Evolutionary conservation across 73 alveolate genomes (phyloP).

Genomic region (Uronychia setigera): DNA sequence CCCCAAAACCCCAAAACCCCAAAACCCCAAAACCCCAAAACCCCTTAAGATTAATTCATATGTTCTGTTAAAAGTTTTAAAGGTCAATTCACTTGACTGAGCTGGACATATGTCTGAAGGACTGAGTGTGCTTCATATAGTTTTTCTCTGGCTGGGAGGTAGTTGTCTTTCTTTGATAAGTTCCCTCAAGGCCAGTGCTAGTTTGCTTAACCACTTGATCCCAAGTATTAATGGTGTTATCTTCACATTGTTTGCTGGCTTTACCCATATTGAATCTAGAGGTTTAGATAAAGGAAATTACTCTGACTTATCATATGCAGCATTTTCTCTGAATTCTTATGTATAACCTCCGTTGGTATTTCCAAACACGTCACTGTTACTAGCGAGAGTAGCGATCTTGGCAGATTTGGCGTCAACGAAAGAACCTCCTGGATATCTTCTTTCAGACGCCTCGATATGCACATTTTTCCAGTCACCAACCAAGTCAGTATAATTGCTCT

Average conservation of each 20-base stretch:
- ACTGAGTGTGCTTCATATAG: background rate
- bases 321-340: background rate
- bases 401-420: background rate
- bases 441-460: background rate
- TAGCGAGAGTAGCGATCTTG: background rate
- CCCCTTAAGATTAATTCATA: no score
- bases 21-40: no score
- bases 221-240: background rate
- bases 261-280: background rate
- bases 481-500: constrained; percentile 5
- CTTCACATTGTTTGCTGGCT: background rate
- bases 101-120: no score
- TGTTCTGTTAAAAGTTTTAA: no score
- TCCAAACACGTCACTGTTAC: background rate
- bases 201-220: background rate
- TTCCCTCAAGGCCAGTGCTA: background rate
- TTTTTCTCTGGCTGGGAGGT: background rate
- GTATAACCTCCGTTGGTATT: background rate
- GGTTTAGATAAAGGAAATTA: background rate
- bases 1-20: no score
- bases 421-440: background rate
- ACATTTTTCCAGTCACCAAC: background rate
- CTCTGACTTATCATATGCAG: background rate
- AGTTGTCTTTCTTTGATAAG: background rate
- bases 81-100: no score